A percentile compares a stretch with the other conserved stretches of the same genome.
These are phyloP conservation scores for Rhododendron ovatum DNA, from an alignment of 148 eudicot genomes.

Conservation along the genomic window DNA sequence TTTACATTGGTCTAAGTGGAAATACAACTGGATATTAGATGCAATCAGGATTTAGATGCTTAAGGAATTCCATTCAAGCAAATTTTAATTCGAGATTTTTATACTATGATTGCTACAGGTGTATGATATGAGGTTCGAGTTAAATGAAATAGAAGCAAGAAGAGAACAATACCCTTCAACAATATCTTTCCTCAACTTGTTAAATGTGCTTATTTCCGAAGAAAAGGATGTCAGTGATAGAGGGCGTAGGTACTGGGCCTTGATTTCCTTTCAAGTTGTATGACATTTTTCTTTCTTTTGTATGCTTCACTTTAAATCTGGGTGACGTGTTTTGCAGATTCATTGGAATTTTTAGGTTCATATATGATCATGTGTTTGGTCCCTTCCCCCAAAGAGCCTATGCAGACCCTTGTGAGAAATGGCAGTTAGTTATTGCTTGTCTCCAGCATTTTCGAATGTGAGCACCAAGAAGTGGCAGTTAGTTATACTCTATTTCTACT, in stretches of 20 bases:
- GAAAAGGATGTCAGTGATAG: constrained; percentile 81
- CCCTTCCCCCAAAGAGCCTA: constrained; percentile 98
- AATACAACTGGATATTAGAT: neutral
- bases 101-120: constrained; percentile 42
- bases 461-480: constrained; percentile 24
- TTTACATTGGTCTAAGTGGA: neutral
- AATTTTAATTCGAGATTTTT: neutral
- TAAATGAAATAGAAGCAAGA: constrained; percentile 95
- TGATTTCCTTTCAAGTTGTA: neutral
- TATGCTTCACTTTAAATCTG: constrained; percentile 5
- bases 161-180: constrained; percentile 95
- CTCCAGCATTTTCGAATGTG: constrained; percentile 89
- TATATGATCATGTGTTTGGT: constrained; percentile 90
- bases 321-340: constrained; percentile 50
- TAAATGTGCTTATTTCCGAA: constrained; percentile 86
- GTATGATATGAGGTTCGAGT: constrained; percentile 94
- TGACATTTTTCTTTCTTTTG: neutral
- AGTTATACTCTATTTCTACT: neutral
- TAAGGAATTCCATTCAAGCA: neutral
- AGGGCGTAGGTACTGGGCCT: constrained; percentile 66
- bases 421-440: constrained; percentile 92
- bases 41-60: neutral
- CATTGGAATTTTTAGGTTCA: constrained; percentile 89
- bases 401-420: constrained; percentile 84
- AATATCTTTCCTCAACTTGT: constrained; percentile 79